These are phyloP conservation scores for Cichorium intybus DNA, from an alignment of 140 eudicot genomes.

Conservation along the genomic window DNA sequence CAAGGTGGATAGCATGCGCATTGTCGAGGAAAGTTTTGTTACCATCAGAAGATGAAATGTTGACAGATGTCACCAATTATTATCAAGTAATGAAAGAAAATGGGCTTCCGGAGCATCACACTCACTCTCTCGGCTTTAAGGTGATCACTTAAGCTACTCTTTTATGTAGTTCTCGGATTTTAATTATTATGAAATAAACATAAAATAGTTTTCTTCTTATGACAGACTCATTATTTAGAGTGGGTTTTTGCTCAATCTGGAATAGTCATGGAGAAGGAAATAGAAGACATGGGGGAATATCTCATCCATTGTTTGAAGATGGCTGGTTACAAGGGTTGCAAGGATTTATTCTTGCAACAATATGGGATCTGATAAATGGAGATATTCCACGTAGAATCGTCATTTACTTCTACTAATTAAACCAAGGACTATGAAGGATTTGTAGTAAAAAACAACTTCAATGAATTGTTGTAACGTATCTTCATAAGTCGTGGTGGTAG, in stretches of 20 bases:
- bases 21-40: slow-evolving; percentile 30
- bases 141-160: not conserved
- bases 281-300: not conserved
- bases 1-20: slow-evolving; percentile 39
- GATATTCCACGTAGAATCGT: too few relatives aligned
- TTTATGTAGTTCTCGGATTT: not conserved
- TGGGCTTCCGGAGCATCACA: slow-evolving; percentile 22
- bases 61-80: slow-evolving; percentile 14
- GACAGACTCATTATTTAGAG: not conserved
- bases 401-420: too few relatives aligned
- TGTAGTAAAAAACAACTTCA: too few relatives aligned
- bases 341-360: not conserved
- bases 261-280: slow-evolving; percentile 6
- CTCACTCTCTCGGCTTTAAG: slow-evolving; percentile 13
- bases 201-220: not conserved
- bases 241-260: slow-evolving; percentile 3
- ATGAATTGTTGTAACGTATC: too few relatives aligned
- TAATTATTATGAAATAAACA: not conserved
- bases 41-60: slow-evolving; percentile 37
- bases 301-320: not conserved
- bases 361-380: not conserved
- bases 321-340: not conserved
- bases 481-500: too few relatives aligned
- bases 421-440: too few relatives aligned
- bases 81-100: slow-evolving; percentile 20